Evolutionary conservation across 768 basidiomycete genomes (phyloP), one percentile per base, ranked within the genome.

Genomic region (Tricholoma hemisulphureum): DNA sequence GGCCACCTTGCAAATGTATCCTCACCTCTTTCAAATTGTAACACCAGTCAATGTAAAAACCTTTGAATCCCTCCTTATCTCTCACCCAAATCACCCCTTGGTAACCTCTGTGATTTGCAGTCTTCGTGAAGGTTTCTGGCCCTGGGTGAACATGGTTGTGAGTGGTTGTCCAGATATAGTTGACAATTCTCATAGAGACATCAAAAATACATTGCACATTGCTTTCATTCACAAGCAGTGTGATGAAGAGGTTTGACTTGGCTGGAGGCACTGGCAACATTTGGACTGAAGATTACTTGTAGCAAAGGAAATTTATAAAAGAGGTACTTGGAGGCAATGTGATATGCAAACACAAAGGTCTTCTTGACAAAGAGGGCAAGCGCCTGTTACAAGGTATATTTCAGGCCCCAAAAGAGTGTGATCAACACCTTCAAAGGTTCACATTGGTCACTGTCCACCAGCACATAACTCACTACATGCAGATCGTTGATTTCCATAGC

Each of bases 161-260:
- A 13, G 14, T 16, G 32, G 18, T 6, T 14, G 13, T 4, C 35
- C 35, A 20, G 1, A 2, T 4, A 53, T 35, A 11, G 3, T 20
- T 20, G 35, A 20, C 8, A 53, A 53, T 13, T 5, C 31, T n/a
- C 1, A 11, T n/a, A 14, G n/a, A 23, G 18, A 26, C 3, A 49
- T 23, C 8, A 35, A 35, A 16, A 6, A 37, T 37, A 11, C 35
- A 6, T 5, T 1, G 3, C 24, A 50, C 6, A 8, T 10, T 5
- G 1, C 1, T 0, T 71, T 71, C 26, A 9, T 72, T 1, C 20
- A 48, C 0, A 8, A 57, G 0, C 70, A 72, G 18, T 45, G 62
- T 1, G 63, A 70, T 11, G 53, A 58, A 11, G 69, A 69, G 41
- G 41, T 66, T 1, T n/a, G 20, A 1, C 35, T 53, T 13, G 37